Percentiles rank a stretch among this genome's conserved stretches.
Evolutionary conservation across 495 filamentous ascomycete species (phyloP).

Genomic region (Penicillium tannophilum): DNA sequence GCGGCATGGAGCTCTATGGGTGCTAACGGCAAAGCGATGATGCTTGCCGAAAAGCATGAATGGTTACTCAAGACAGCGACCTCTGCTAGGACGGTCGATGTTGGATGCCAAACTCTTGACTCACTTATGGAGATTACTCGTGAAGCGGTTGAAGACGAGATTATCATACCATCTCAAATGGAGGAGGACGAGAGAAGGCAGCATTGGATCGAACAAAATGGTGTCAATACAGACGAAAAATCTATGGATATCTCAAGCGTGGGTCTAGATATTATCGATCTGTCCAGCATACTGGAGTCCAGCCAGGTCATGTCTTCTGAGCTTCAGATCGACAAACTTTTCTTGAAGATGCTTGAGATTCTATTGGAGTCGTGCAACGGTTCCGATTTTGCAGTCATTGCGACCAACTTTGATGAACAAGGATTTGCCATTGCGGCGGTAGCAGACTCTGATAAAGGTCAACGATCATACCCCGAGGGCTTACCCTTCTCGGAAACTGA

Average conservation of each 20-base stretch:
- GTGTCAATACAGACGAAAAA: conserved; percentile 33
- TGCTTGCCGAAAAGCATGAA: conserved; percentile 70
- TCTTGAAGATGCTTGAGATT: conserved; percentile 88
- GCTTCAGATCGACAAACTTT: conserved; percentile 77
- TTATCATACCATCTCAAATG: conserved; percentile 37
- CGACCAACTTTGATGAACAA: conserved; percentile 68
- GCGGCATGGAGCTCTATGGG: conserved; percentile 73
- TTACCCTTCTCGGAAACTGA: conserved; percentile 64
- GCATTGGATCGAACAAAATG: conserved; percentile 75
- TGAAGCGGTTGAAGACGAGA: conserved; percentile 58
- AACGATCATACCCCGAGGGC: conserved; percentile 56
- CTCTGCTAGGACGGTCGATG: conserved; percentile 63
- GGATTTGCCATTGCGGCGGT: conserved; percentile 79
- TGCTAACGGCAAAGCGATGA: conserved; percentile 71
- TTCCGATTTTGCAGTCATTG: conserved; percentile 77
- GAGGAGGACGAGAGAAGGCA: conserved; percentile 65
- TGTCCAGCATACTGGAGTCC: conserved; percentile 83
- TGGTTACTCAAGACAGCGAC: conserved; percentile 69
- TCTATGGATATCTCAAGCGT: conserved; percentile 49
- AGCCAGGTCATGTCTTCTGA: conserved; percentile 91
- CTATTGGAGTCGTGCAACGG: conserved; percentile 84
- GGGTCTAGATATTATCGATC: conserved; percentile 75
- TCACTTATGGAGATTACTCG: conserved; percentile 50
- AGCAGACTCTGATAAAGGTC: conserved; percentile 67
- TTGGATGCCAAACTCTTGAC: conserved; percentile 71